A percentile compares a stretch with the other conserved stretches of the same genome.
These are phyloP conservation scores for Lactifluus rugatus DNA, from an alignment of 768 basidiomycete genomes.

Conservation along the genomic window DNA sequence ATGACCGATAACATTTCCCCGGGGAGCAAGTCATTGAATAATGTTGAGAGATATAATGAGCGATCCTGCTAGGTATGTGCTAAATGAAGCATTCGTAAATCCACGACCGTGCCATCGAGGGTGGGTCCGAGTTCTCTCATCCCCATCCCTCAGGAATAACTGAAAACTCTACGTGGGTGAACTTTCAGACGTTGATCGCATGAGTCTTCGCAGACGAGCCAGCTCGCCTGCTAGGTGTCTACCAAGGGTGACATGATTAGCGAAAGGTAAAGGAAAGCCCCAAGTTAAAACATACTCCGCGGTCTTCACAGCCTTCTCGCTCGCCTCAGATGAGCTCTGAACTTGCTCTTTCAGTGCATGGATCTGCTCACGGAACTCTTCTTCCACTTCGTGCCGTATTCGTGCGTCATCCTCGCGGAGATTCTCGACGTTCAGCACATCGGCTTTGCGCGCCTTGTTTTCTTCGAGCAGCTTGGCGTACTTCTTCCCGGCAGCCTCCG, in stretches of 20 bases:
- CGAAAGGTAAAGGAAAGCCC: neutral
- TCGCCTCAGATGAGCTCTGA: conserved; percentile 43
- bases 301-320: conserved; percentile 47
- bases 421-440: conserved; percentile 38
- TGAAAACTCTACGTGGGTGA: conserved; percentile 6
- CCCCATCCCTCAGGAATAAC: neutral
- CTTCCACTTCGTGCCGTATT: conserved; percentile 48
- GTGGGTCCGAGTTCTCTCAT: too few species aligned
- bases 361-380: conserved; percentile 51
- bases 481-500: conserved; percentile 58
- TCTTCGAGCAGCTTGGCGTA: conserved; percentile 57
- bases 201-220: conserved; percentile 59
- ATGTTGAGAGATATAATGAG: conserved; percentile 9
- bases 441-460: conserved; percentile 42
- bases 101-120: neutral
- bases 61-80: conserved; percentile 11
- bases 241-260: conserved; percentile 15
- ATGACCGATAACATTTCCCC: too few species aligned
- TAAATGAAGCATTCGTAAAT: conserved; percentile 13
- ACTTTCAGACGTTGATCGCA: conserved; percentile 34
- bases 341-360: conserved; percentile 41
- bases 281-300: conserved; percentile 52
- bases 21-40: conserved; percentile 1
- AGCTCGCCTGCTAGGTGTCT: conserved; percentile 57
- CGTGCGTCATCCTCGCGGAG: conserved; percentile 42